A percentile compares a stretch with the other conserved stretches of the same genome.
Conservation (phyloP, 2,329 filamentous ascomycete species). For the Diplodia intermedia region DNA sequence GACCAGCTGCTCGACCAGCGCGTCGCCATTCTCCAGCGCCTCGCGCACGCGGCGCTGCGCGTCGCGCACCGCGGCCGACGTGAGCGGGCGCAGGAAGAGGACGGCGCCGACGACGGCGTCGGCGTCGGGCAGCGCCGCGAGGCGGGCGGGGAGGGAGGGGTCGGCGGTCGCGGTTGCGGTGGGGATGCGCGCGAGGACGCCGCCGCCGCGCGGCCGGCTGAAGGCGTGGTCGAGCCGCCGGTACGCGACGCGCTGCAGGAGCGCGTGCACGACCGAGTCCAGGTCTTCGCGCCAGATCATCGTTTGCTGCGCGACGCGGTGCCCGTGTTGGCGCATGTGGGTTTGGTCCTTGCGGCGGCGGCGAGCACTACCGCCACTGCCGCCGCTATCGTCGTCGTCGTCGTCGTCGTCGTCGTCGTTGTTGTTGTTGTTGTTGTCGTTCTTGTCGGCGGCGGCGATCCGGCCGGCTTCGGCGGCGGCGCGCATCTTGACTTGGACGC, state of each 20-base stretch:
- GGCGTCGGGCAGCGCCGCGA: neutral
- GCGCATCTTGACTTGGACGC: conserved; percentile 43
- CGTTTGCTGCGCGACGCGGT: conserved; percentile 19
- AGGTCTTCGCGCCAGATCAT: conserved; percentile 58
- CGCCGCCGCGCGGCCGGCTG: conserved; percentile 36
- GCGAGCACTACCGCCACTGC: too few species aligned
- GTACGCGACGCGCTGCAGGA: conserved; percentile 48
- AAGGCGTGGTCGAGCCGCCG: conserved; percentile 49
- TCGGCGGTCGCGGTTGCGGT: neutral
- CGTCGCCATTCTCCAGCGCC: neutral
- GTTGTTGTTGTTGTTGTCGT: conserved; percentile 38
- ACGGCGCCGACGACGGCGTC: conserved; percentile 17
- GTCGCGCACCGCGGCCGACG: neutral
- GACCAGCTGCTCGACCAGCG: conserved; percentile 2
- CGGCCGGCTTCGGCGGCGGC: too few species aligned
- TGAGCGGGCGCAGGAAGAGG: conserved; percentile 1
- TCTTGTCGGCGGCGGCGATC: conserved; percentile 29
- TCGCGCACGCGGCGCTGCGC: neutral
- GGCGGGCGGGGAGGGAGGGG: neutral
- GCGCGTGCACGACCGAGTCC: conserved; percentile 49
- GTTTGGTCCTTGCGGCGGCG: neutral
- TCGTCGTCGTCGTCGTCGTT: conserved; percentile 36
- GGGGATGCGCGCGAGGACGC: neutral
- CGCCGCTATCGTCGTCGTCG: conserved; percentile 32
- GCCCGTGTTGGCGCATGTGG: too few species aligned